phyloP scores from a whole-genome alignment of 306 rosid species.

The Cucumis sativus region DNA sequence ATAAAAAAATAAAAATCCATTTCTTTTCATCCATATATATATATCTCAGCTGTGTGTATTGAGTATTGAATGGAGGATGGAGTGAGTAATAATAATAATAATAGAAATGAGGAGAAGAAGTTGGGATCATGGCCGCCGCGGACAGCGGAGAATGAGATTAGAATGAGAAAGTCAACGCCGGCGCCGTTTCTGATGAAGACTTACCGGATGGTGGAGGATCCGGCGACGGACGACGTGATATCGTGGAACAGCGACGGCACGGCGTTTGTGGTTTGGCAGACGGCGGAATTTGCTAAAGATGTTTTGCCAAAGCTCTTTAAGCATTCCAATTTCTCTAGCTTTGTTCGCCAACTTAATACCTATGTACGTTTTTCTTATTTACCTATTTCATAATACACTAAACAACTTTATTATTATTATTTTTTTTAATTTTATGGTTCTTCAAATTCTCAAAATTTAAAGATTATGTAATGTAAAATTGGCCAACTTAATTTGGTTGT shows the following conservation, averaged over 20 bases:
- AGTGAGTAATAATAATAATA: not conserved
- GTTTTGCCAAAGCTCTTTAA: constrained; percentile 92
- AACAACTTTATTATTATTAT: not conserved
- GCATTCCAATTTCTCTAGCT: constrained; percentile 94
- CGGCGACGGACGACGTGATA: constrained; percentile 43
- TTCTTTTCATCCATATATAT: not conserved
- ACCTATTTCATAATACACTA: not conserved
- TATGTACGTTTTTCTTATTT: constrained; percentile 38
- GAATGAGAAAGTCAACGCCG: constrained; percentile 52
- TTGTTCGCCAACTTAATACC: constrained; percentile 88
- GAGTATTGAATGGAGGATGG: not conserved
- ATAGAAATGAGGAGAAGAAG: constrained; percentile 14
- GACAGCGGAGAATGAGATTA: constrained; percentile 17
- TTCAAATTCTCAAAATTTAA: too few relatives aligned
- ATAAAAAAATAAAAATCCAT: not conserved
- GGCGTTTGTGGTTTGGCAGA: constrained; percentile 92
- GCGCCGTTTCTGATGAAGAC: constrained; percentile 90
- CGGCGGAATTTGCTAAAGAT: constrained; percentile 82
- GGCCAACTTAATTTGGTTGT: too few relatives aligned
- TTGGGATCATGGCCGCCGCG: constrained; percentile 3
- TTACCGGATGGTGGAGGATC: constrained; percentile 75
- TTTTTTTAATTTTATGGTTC: too few relatives aligned
- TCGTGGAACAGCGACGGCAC: constrained; percentile 75
- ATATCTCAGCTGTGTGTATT: not conserved
- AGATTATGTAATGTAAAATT: too few relatives aligned